A percentile compares a stretch with the other conserved stretches of the same genome.
phyloP scores from a whole-genome alignment of 2,329 filamentous ascomycete genomes.

The Aspergillus melleus region DNA sequence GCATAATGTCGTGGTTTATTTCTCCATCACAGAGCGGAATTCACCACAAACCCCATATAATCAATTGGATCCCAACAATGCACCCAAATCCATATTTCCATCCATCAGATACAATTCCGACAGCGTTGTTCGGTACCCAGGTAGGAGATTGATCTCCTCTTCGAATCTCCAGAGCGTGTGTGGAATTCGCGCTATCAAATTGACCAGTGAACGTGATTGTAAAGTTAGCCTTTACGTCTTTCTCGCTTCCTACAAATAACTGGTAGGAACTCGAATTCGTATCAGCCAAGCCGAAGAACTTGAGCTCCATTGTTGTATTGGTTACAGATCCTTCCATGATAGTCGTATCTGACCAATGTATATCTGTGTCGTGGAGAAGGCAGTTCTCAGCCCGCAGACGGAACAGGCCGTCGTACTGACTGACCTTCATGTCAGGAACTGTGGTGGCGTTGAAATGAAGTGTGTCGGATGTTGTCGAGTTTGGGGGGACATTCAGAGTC shows the following conservation, averaged over 20 bases:
- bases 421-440: background rate
- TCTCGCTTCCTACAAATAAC: background rate
- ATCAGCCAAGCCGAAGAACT: background rate
- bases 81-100: background rate
- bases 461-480: background rate
- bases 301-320: background rate
- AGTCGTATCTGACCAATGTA: background rate
- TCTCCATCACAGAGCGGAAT: no score
- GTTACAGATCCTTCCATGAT: slow-evolving; percentile 1
- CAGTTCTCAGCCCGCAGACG: background rate
- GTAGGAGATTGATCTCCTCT: background rate
- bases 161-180: background rate
- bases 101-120: background rate
- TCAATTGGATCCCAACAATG: background rate
- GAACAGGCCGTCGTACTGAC: background rate
- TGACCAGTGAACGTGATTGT: slow-evolving; percentile 1
- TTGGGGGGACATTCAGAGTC: background rate
- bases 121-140: background rate
- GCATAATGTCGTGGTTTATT: no score
- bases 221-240: background rate
- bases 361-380: background rate
- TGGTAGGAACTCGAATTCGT: background rate
- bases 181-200: slow-evolving; percentile 5
- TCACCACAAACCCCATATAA: background rate
- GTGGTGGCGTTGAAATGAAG: slow-evolving; percentile 1